Evolutionary conservation across 2,329 filamentous ascomycete genomes (phyloP).

Genomic region (Aspergillus persii): DNA sequence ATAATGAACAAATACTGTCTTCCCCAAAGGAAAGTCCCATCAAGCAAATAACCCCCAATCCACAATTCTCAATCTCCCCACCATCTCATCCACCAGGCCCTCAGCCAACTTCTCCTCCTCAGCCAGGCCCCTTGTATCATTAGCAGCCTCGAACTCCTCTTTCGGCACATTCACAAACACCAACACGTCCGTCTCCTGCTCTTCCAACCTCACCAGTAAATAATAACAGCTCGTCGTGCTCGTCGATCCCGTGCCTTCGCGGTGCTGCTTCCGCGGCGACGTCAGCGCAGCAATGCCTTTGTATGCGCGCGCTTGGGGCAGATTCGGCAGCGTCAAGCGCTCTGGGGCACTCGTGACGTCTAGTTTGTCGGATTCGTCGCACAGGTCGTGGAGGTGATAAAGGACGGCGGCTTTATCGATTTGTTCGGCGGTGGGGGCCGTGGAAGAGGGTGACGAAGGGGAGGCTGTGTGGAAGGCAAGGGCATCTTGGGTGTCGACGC

Average conservation of each 20-base stretch:
- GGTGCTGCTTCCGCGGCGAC: constrained; percentile 16
- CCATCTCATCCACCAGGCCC: constrained; percentile 49
- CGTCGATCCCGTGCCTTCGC: constrained; percentile 10
- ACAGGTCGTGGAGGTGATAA: constrained; percentile 63
- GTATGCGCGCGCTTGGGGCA: constrained; percentile 22
- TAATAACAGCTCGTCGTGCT: constrained; percentile 67
- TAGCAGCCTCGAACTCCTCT: constrained; percentile 68
- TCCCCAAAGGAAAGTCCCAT: not conserved
- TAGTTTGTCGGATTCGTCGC: constrained; percentile 62
- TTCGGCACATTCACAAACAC: constrained; percentile 88
- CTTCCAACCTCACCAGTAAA: constrained; percentile 72
- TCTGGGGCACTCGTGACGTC: constrained; percentile 66
- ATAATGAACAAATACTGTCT: not conserved
- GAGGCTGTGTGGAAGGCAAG: constrained; percentile 16
- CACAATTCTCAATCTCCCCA: constrained; percentile 72
- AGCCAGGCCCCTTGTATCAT: constrained; percentile 65
- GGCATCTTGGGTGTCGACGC: constrained; percentile 52
- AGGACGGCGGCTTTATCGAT: constrained; percentile 52
- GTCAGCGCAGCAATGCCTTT: constrained; percentile 30
- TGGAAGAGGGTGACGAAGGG: constrained; percentile 22
- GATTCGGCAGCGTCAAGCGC: constrained; percentile 52
- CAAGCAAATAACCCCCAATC: constrained; percentile 73
- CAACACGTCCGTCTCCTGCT: constrained; percentile 74
- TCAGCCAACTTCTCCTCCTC: constrained; percentile 59
- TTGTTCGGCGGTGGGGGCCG: constrained; percentile 50